Evolutionary conservation across 2,329 filamentous ascomycete species (phyloP).

Genomic region (Coleophoma cylindrospora): DNA sequence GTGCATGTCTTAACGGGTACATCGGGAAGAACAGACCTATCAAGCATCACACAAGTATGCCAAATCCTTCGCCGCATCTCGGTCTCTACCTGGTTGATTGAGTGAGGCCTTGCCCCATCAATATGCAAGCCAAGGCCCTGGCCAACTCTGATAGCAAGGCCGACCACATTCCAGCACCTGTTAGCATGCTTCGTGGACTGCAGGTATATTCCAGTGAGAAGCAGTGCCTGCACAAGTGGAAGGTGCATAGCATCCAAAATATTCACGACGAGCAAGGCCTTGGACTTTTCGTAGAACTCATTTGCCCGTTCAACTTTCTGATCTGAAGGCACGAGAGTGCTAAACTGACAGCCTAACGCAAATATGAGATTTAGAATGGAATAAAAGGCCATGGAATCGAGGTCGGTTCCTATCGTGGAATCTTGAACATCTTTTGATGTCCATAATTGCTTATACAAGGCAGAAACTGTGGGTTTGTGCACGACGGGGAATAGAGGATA

Average conservation of each 20-base stretch:
- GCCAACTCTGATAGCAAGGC: constrained; percentile 25
- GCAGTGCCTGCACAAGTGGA: constrained; percentile 23
- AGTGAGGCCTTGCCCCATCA: not conserved
- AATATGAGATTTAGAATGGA: constrained; percentile 26
- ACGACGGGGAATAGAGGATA: constrained; percentile 17
- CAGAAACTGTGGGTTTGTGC: constrained; percentile 8
- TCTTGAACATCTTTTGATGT: not conserved
- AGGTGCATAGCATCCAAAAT: constrained; percentile 21
- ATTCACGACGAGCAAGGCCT: constrained; percentile 20
- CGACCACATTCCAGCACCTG: constrained; percentile 26
- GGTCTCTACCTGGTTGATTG: constrained; percentile 15
- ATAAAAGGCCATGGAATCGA: constrained; percentile 9
- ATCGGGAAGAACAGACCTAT: constrained; percentile 14
- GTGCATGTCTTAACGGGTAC: not conserved
- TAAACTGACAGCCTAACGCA: constrained; percentile 24
- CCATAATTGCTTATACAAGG: constrained; percentile 12
- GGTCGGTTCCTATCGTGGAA: not conserved
- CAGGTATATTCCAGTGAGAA: constrained; percentile 24
- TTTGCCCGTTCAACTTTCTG: constrained; percentile 11
- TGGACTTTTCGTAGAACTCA: constrained; percentile 24
- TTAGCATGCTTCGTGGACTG: constrained; percentile 22
- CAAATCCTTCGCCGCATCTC: constrained; percentile 27
- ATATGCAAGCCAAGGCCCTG: constrained; percentile 24
- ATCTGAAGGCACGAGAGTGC: constrained; percentile 4
- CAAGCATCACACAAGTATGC: constrained; percentile 24